phyloP scores from a whole-genome alignment of 2,329 filamentous ascomycete genomes.

The Lasiodiplodia sp. region DNA sequence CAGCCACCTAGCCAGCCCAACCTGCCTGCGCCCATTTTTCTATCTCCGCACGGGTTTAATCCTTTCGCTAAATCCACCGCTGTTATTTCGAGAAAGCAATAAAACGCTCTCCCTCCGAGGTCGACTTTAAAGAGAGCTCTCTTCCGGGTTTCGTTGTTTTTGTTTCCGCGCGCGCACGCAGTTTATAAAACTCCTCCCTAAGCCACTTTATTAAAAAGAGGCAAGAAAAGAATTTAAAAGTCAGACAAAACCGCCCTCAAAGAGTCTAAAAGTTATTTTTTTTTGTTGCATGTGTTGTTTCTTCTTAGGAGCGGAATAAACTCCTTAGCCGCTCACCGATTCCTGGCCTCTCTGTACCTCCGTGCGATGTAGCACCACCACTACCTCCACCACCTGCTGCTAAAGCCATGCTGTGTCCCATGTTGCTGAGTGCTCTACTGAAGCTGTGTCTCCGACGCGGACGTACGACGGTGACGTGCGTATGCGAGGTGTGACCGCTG shows the following conservation, averaged over 20 bases:
- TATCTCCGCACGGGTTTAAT: not conserved
- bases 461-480: not conserved
- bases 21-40: not conserved
- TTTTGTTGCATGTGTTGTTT: not conserved
- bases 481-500: not conserved
- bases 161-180: not conserved
- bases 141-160: too few relatives aligned
- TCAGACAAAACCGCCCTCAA: not conserved
- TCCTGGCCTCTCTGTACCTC: slow-evolving; percentile 13
- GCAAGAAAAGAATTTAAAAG: not conserved
- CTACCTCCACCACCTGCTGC: not conserved
- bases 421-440: slow-evolving; percentile 1
- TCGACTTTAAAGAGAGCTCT: too few relatives aligned
- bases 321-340: slow-evolving; percentile 24
- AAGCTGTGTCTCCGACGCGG: slow-evolving; percentile 23
- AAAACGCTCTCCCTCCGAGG: too few relatives aligned
- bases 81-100: too few relatives aligned
- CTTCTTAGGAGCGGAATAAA: slow-evolving; percentile 15
- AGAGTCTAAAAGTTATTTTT: not conserved
- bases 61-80: too few relatives aligned
- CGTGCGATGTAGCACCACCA: not conserved
- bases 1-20: not conserved
- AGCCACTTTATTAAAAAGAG: not conserved
- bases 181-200: not conserved
- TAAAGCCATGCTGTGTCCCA: slow-evolving; percentile 15